Conservation (phyloP, 2,329 filamentous ascomycete species). For the Ophiosphaerella herpotricha region DNA sequence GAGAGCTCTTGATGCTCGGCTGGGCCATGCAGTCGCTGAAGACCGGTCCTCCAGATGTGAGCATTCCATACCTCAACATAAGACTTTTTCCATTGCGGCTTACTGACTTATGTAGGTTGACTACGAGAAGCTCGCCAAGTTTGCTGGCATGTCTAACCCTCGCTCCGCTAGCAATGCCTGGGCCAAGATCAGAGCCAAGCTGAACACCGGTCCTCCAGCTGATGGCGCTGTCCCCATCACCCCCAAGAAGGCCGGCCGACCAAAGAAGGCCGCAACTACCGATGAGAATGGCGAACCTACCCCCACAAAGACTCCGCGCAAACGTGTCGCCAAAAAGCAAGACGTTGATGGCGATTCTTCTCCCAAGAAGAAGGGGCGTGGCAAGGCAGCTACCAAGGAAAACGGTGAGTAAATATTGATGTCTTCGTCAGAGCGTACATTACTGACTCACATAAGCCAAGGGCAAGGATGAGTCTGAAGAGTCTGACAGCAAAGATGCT, state of each 20-base stretch:
- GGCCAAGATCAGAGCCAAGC: constrained; percentile 42
- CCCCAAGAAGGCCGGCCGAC: constrained; percentile 27
- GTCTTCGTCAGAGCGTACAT: not conserved
- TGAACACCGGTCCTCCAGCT: constrained; percentile 15
- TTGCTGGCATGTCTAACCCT: constrained; percentile 44
- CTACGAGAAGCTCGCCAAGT: constrained; percentile 41
- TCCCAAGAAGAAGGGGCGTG: constrained; percentile 40
- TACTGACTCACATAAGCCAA: not conserved
- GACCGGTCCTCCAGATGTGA: constrained; percentile 42
- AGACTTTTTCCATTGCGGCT: not conserved
- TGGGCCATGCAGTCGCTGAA: constrained; percentile 46
- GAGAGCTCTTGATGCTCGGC: constrained; percentile 41
- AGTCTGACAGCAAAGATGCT: not conserved
- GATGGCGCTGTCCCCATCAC: constrained; percentile 15
- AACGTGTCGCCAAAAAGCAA: constrained; percentile 40
- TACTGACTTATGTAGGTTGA: constrained; percentile 37
- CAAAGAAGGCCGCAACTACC: constrained; percentile 20
- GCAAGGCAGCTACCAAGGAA: constrained; percentile 13
- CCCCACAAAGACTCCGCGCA: constrained; percentile 36
- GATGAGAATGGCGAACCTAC: constrained; percentile 19
- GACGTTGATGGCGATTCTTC: constrained; percentile 34
- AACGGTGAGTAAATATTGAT: constrained; percentile 20
- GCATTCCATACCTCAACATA: not conserved
- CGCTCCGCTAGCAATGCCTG: constrained; percentile 46
- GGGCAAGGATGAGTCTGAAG: constrained; percentile 13